Evolutionary conservation across 129 eudicot species (phyloP), one percentile per base, ranked within the genome.

Genomic region (Arctium minus): DNA sequence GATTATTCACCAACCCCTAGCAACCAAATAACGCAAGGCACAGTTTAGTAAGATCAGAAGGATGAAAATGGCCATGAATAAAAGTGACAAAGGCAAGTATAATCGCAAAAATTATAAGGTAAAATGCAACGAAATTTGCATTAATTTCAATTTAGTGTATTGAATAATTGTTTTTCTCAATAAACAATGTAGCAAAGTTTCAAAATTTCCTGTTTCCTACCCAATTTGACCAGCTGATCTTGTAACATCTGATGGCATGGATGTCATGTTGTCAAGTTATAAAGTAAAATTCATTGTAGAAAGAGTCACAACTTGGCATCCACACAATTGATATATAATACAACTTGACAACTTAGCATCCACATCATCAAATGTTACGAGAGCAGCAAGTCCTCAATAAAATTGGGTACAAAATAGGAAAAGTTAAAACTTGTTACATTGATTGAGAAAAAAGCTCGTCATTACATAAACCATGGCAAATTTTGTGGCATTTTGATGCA

Each of bases 1-100:
- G 79, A 81, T 88, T 91, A 87, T 91, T 96, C 84, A 96, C 99
- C 97, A 96, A 88, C 22, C 93, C 92, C 99, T 96, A 93, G 86
- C 84, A 76, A 60, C 3, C 44, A 77, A 33, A 6, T 15, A 53
- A 44, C 40, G 46, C 39, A 81, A 60, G 29, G 17, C 32, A n/a
- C 40, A 31, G 56, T 32, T 74, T 67, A 60, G 73, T 80, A 53
- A 70, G 2, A 74, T 48, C n/a, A 36, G 73, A 73, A 31, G 40
- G 37, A 77, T 38, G 62, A 39, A 74, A 65, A 75, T 3, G 39
- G 31, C 53, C 12, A 31, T 3, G 9, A 60, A 36, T 36, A 53
- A 64, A 75, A 71, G 13, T 22, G 70, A 36, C 67, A 64, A 12
- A 42, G 62, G 8, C 72, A 56, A 6, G 46, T 72, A 42, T 72